phyloP scores from a whole-genome alignment of 2,329 filamentous ascomycete genomes.

The Thermoascus crustaceus region DNA sequence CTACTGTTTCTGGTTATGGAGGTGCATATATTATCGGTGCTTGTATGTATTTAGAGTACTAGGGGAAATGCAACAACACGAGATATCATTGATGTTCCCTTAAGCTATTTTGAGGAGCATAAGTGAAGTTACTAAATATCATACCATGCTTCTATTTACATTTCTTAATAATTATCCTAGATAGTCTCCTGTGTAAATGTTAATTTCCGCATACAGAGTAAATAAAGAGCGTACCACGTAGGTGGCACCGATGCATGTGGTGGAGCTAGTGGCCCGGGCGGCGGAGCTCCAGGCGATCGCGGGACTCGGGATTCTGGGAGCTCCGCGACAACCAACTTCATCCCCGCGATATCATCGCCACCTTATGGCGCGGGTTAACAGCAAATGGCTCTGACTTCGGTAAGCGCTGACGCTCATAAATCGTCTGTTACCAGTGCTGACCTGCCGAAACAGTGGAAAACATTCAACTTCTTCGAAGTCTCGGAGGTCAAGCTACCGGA shows the following conservation, averaged over 20 bases:
- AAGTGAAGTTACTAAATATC: no score
- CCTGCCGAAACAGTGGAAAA: conserved; percentile 68
- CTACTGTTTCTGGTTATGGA: no score
- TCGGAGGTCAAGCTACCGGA: conserved; percentile 71
- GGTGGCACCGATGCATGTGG: no score
- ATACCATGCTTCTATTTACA: no score
- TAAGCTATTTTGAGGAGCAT: no score
- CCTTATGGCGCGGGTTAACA: conserved; percentile 24
- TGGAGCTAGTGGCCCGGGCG: background rate
- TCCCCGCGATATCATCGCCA: conserved; percentile 2
- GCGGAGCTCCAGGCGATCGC: background rate
- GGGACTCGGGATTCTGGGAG: background rate
- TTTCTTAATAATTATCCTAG: no score
- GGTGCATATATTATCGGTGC: no score
- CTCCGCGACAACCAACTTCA: conserved; percentile 6
- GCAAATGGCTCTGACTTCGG: conserved; percentile 39
- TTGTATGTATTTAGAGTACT: no score
- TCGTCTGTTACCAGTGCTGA: conserved; percentile 1
- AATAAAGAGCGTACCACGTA: no score
- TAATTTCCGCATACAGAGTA: background rate
- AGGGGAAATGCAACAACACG: no score
- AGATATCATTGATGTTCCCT: no score
- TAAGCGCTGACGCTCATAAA: conserved; percentile 14
- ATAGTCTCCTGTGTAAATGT: no score
- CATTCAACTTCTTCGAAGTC: conserved; percentile 98